Percentiles rank a stretch among this genome's conserved stretches.
These are phyloP conservation scores for Chaetomium olivaceum DNA, from an alignment of 2,329 filamentous ascomycete species.

Conservation along the genomic window DNA sequence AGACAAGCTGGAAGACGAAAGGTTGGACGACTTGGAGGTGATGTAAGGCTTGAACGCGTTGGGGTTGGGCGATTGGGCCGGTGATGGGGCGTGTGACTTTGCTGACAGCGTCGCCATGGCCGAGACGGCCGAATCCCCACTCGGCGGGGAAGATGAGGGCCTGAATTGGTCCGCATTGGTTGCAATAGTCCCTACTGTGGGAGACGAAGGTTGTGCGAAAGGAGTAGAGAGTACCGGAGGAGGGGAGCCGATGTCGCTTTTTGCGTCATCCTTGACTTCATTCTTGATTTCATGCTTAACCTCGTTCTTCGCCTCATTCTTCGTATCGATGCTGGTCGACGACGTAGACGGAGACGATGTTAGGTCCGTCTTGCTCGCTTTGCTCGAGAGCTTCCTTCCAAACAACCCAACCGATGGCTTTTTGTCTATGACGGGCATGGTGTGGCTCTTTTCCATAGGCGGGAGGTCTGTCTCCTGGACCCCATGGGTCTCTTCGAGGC, in stretches of 20 bases:
- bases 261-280: conserved; percentile 18
- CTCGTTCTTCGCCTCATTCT: conserved; percentile 32
- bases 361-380: conserved; percentile 39
- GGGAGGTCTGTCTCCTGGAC: conserved; percentile 44
- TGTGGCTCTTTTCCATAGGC: conserved; percentile 58
- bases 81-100: conserved; percentile 58
- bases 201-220: conserved; percentile 62
- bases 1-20: conserved; percentile 52
- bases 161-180: conserved; percentile 66
- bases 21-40: conserved; percentile 45
- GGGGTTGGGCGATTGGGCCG: conserved; percentile 49
- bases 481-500: conserved; percentile 45
- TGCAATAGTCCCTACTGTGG: conserved; percentile 66
- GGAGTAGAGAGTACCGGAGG: conserved; percentile 62
- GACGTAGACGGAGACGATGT: conserved; percentile 39
- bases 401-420: conserved; percentile 46
- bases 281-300: conserved; percentile 31
- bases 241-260: conserved; percentile 44
- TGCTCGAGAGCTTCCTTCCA: conserved; percentile 49
- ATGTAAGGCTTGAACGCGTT: conserved; percentile 42
- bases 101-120: conserved; percentile 70
- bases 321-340: conserved; percentile 21
- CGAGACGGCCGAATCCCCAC: conserved; percentile 60
- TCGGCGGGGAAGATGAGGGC: conserved; percentile 55
- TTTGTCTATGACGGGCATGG: conserved; percentile 47